Evolutionary conservation across 495 filamentous ascomycete species (phyloP).

Genomic region (Podospora pseudoanserina): DNA sequence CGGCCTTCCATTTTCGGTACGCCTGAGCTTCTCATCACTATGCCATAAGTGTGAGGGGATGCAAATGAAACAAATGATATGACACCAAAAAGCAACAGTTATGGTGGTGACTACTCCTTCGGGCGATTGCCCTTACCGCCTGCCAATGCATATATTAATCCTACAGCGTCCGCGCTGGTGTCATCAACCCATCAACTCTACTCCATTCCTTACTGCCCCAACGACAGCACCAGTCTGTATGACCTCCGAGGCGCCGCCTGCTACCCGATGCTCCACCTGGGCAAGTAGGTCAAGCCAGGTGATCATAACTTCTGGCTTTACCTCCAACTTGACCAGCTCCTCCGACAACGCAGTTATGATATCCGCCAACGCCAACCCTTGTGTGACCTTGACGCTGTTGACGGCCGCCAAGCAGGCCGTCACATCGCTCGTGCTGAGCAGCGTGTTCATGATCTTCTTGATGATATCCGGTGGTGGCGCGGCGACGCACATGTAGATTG

Average conservation of each 20-base stretch:
- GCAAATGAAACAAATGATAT: too few relatives aligned
- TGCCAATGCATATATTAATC: not conserved
- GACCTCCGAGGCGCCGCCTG: slow-evolving; percentile 81
- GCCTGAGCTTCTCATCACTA: too few relatives aligned
- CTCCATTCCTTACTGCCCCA: slow-evolving; percentile 82
- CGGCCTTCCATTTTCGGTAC: too few relatives aligned
- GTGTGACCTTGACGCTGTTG: slow-evolving; percentile 76
- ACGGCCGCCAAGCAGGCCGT: slow-evolving; percentile 82
- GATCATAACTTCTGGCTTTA: slow-evolving; percentile 81
- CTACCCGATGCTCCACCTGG: slow-evolving; percentile 86
- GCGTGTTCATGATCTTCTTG: slow-evolving; percentile 72
- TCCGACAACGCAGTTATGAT: slow-evolving; percentile 83
- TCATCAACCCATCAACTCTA: slow-evolving; percentile 58
- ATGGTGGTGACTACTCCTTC: too few relatives aligned
- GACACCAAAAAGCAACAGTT: too few relatives aligned
- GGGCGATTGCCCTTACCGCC: not conserved
- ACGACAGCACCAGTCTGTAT: slow-evolving; percentile 92
- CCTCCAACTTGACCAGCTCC: slow-evolving; percentile 76
- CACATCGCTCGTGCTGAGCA: slow-evolving; percentile 79
- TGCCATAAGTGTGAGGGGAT: too few relatives aligned
- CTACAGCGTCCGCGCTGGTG: not conserved
- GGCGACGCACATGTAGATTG: slow-evolving; percentile 97
- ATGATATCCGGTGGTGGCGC: slow-evolving; percentile 91
- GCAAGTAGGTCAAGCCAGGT: slow-evolving; percentile 89
- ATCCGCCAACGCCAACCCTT: slow-evolving; percentile 90